Percentiles rank a stretch among this genome's conserved stretches.
Conservation (phyloP, 352 stramenopile genomes). For the Phytophthora fragariaefolia region DNA sequence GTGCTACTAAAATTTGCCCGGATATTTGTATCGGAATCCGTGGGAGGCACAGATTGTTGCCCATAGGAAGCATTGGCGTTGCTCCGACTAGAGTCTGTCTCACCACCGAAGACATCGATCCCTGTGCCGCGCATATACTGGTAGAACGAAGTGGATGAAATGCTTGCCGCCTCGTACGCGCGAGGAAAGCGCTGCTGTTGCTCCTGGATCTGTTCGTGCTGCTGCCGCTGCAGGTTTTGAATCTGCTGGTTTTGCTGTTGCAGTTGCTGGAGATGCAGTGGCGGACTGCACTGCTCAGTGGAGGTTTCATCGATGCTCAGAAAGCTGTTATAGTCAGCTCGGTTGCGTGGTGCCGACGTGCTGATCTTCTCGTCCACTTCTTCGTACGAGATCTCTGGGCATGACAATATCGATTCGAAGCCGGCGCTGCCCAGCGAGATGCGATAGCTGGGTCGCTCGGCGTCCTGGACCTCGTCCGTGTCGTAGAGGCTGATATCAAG, state of each 20-base stretch:
- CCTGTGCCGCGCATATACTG: slow-evolving; percentile 29
- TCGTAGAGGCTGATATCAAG: slow-evolving; percentile 73
- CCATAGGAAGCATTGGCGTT: slow-evolving; percentile 11
- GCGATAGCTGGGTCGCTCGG: slow-evolving; percentile 27
- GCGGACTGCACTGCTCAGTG: slow-evolving; percentile 3
- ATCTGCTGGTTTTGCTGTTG: slow-evolving; percentile 31
- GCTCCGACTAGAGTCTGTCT: neutral
- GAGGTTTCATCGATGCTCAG: slow-evolving; percentile 34
- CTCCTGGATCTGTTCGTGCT: slow-evolving; percentile 31
- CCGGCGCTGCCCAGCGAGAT: slow-evolving; percentile 41
- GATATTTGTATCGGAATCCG: slow-evolving; percentile 39
- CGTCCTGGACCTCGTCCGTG: slow-evolving; percentile 45
- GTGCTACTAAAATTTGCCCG: slow-evolving; percentile 57
- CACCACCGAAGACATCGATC: slow-evolving; percentile 6
- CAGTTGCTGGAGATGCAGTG: slow-evolving; percentile 28
- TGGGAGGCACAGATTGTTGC: slow-evolving; percentile 13
- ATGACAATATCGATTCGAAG: slow-evolving; percentile 36
- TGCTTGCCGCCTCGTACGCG: slow-evolving; percentile 28
- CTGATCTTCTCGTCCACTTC: slow-evolving; percentile 24
- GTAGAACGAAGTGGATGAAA: slow-evolving; percentile 32
- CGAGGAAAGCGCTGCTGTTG: slow-evolving; percentile 30
- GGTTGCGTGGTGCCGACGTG: slow-evolving; percentile 21
- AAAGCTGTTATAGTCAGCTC: slow-evolving; percentile 36
- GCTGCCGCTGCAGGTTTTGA: slow-evolving; percentile 32
- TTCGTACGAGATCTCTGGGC: slow-evolving; percentile 11